phyloP scores from a whole-genome alignment of 2,329 filamentous ascomycete genomes.

The Apiospora hydei region DNA sequence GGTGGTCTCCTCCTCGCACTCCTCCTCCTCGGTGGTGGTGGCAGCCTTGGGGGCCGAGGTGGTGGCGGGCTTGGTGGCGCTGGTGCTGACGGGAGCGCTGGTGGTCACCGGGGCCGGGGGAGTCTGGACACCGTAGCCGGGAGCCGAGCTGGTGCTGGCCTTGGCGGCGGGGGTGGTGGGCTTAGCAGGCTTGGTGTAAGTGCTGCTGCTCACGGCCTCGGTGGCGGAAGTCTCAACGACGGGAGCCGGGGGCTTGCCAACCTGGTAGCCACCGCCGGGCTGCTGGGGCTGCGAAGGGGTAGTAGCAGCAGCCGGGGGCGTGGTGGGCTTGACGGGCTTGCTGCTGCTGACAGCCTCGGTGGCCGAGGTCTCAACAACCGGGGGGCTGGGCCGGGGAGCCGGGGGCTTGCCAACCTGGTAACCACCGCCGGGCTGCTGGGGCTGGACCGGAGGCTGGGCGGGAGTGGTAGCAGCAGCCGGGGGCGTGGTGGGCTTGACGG shows the following conservation, averaged over 20 bases:
- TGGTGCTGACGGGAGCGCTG: not conserved
- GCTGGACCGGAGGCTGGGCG: not conserved
- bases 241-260: not conserved
- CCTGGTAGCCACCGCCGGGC: not conserved
- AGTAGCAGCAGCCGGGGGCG: not conserved
- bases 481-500: not conserved
- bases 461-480: too few species aligned
- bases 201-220: not conserved
- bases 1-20: conserved; percentile 13
- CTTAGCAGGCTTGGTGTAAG: not conserved
- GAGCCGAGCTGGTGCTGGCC: not conserved
- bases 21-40: conserved; percentile 25
- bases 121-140: not conserved
- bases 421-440: not conserved
- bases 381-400: not conserved
- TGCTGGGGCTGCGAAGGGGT: not conserved
- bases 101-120: not conserved
- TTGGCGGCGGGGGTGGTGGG: not conserved
- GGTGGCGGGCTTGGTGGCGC: conserved; percentile 27
- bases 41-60: conserved; percentile 44
- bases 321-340: not conserved
- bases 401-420: not conserved
- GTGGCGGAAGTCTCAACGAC: not conserved
- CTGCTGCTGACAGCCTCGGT: not conserved
- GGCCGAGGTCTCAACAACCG: not conserved